These are phyloP conservation scores for Ashbya aceris DNA, from an alignment of 1,139 yeast species.

Conservation along the genomic window DNA sequence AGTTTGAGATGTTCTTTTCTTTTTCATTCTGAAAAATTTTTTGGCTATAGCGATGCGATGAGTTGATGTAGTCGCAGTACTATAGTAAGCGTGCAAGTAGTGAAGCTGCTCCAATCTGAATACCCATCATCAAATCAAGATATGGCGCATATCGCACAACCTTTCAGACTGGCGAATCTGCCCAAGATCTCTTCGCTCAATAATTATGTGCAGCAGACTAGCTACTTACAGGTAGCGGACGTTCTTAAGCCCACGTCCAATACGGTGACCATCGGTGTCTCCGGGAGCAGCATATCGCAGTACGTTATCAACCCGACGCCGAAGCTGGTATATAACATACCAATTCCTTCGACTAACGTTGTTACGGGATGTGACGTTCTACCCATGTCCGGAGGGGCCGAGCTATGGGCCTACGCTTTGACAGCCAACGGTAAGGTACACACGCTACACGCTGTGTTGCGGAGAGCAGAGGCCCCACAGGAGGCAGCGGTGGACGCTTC, in stretches of 20 bases:
- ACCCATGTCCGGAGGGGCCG: conserved; percentile 8
- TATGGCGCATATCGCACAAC: conserved; percentile 29
- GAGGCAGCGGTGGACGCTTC: conserved; percentile 11
- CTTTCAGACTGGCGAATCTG: conserved; percentile 26
- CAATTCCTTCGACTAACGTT: conserved; percentile 29
- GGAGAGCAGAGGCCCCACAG: conserved; percentile 8
- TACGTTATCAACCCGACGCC: conserved; percentile 76
- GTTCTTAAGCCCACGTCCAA: conserved; percentile 24
- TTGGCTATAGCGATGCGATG: neutral
- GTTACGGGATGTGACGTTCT: conserved; percentile 27
- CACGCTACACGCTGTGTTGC: conserved; percentile 13
- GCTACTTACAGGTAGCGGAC: conserved; percentile 22
- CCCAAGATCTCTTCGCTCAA: conserved; percentile 28
- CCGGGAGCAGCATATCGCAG: conserved; percentile 67
- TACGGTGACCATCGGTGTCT: conserved; percentile 49
- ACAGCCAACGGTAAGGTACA: conserved; percentile 15
- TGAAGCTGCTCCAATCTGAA: neutral
- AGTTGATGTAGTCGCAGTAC: neutral
- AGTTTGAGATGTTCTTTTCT: neutral
- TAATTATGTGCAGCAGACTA: conserved; percentile 19
- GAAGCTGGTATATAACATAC: conserved; percentile 38
- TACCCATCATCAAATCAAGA: neutral
- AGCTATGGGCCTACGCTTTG: conserved; percentile 20
- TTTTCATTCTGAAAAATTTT: conserved; percentile 2
- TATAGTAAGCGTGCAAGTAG: neutral